Base-by-base conservation (phyloP, 805 yeast species). In the Torulaspora quercuum region DNA sequence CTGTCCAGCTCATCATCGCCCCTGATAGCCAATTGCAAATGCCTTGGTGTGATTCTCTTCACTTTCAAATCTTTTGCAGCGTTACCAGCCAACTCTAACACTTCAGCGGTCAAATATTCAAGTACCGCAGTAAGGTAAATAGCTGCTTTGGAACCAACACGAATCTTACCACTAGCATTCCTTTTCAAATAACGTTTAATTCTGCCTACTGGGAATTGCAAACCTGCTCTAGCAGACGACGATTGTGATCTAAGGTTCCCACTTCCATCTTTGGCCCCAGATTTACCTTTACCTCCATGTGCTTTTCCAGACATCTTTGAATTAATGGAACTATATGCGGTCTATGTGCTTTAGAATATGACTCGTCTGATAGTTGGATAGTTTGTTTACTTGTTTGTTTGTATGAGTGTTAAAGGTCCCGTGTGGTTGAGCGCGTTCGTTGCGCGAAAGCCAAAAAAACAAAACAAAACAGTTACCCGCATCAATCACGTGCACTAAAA, bases 151-250 rank as follows among this genome's bases (percentile, higher is more conserved):
- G 95, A 85, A 67, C 95, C 95, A 50, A 87, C 85, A 70, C 95
- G 78, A 48, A 76, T 75, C 57, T 74, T 77, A 67, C 85, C 86
- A 61, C 86, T 92, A 13, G 95, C 95, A 48, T 82, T 85, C 64
- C 75, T 81, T 72, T 89, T 90, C 65, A 92, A 73, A 63, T 88
- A 90, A 72, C 98, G 80, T 77, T 92, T 90, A 54, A 92, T 88
- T 81, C 99, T 87, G 43, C 99, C 99, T 24, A 94, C 97, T 33
- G 99, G 99, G 70, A 92, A 92, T 63, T 83, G 92, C 62, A 88
- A 70, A 16, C 96, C 96, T 17, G 96, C 96, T 64, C 94, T 80
- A 7, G 95, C 95, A 5, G 95, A 85, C 53, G 89, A 95, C 9
- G 95, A 84, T 53, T 83, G 89, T 14, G 90, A 74, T 45, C 76